Percentiles rank a stretch among this genome's conserved stretches.
phyloP scores from a whole-genome alignment of 257 asterid genomes.

The Fraxinus americana region DNA sequence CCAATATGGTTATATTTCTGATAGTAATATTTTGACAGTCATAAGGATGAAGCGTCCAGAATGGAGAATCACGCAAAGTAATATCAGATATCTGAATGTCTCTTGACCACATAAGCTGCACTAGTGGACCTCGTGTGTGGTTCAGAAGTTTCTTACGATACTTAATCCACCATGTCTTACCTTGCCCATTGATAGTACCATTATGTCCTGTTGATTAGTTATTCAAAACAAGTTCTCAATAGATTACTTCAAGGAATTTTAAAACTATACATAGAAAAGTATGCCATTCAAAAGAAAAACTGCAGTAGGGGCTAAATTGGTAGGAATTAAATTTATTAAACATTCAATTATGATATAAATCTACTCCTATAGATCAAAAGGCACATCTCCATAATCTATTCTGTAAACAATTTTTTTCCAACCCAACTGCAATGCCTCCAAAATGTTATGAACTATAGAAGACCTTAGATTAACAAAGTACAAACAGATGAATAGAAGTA shows the following conservation, averaged over 20 bases:
- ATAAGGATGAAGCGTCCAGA: conserved; percentile 92
- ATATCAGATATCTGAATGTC: conserved; percentile 73
- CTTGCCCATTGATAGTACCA: conserved; percentile 91
- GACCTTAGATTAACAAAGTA: neutral
- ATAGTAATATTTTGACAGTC: conserved; percentile 84
- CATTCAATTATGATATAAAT: neutral
- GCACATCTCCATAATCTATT: neutral
- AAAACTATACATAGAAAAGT: neutral
- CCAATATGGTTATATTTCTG: conserved; percentile 75
- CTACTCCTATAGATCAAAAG: neutral
- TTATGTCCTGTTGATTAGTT: conserved; percentile 67
- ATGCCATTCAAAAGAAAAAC: neutral
- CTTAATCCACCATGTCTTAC: conserved; percentile 89
- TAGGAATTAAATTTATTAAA: neutral
- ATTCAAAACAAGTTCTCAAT: conserved; percentile 27
- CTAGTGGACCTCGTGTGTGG: conserved; percentile 89
- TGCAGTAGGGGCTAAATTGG: neutral
- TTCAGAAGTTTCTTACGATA: conserved; percentile 57
- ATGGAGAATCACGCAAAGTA: conserved; percentile 87
- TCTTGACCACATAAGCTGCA: conserved; percentile 95
- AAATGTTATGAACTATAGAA: too few relatives aligned
- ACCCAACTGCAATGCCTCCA: neutral
- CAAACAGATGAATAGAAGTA: neutral
- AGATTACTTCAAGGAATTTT: neutral
- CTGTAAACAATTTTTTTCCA: neutral